These are phyloP conservation scores for Backusella sp. DNA, from an alignment of 192 early-diverging fungal genomes.

Conservation along the genomic window DNA sequence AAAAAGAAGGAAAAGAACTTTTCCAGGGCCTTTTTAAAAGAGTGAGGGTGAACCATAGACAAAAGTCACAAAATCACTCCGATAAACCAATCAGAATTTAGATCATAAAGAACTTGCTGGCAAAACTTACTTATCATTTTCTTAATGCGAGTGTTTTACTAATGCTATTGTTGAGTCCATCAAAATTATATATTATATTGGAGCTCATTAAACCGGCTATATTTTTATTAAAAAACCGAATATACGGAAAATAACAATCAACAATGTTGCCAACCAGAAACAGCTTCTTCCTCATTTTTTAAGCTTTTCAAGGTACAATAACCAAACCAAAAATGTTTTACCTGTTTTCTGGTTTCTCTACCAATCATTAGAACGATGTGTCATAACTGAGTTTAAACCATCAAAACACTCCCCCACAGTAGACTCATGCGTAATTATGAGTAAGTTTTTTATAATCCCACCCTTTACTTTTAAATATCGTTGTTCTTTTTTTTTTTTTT, in stretches of 20 bases:
- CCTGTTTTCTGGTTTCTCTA: background rate
- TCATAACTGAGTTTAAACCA: background rate
- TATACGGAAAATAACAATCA: background rate
- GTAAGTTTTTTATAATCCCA: background rate
- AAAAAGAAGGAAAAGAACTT: conserved; percentile 11
- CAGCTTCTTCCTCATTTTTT: background rate
- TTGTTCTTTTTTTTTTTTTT: background rate
- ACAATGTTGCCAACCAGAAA: background rate
- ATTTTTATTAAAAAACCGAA: background rate
- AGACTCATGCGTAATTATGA: background rate
- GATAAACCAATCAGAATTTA: background rate
- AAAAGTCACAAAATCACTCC: background rate
- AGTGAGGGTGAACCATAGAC: background rate
- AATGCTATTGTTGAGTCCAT: background rate
- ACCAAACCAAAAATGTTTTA: background rate
- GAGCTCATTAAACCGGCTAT: background rate
- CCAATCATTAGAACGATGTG: background rate
- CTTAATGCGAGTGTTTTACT: background rate
- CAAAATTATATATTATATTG: background rate
- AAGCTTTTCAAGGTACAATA: background rate
- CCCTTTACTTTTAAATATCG: background rate
- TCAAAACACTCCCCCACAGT: background rate
- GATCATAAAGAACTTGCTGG: background rate
- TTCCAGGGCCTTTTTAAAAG: conserved; percentile 1
- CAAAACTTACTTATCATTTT: background rate